phyloP scores from a whole-genome alignment of 441 rosid genomes.

The Heliophila coronopifolia region DNA sequence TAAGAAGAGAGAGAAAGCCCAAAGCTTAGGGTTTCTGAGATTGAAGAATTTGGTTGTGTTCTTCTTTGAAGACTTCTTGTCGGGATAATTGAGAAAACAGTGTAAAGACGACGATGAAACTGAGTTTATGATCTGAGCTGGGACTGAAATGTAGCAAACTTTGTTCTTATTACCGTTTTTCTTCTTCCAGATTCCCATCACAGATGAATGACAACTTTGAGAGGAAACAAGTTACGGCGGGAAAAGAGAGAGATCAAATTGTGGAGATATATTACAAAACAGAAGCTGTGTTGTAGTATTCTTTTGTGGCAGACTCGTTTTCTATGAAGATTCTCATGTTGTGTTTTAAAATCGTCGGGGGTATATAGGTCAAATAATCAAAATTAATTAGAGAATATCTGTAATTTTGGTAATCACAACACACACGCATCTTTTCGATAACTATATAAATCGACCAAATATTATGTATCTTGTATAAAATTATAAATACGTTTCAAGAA shows the following conservation, averaged over 20 bases:
- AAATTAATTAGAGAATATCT: slow-evolving; percentile 12
- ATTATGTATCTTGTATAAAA: too few relatives aligned
- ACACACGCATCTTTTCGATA: slow-evolving; percentile 5
- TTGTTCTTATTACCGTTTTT: slow-evolving; percentile 32
- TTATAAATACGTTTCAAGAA: too few relatives aligned
- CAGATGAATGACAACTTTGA: neutral
- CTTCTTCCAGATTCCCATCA: slow-evolving; percentile 55
- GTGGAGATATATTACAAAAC: slow-evolving; percentile 5
- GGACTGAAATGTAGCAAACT: slow-evolving; percentile 56
- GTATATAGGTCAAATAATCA: slow-evolving; percentile 7
- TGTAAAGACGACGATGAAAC: slow-evolving; percentile 56
- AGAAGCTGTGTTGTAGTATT: neutral
- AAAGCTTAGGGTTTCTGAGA: slow-evolving; percentile 37
- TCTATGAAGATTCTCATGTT: slow-evolving; percentile 17
- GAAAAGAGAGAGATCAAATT: slow-evolving; percentile 14
- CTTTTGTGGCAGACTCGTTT: neutral
- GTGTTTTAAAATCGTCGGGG: neutral
- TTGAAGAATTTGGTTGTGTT: slow-evolving; percentile 19
- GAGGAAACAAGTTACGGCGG: slow-evolving; percentile 34
- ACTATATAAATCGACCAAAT: slow-evolving; percentile 6
- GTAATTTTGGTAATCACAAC: slow-evolving; percentile 6
- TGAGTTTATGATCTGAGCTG: slow-evolving; percentile 58
- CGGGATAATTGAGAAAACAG: slow-evolving; percentile 40
- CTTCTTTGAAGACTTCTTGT: slow-evolving; percentile 32
- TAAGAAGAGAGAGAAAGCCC: slow-evolving; percentile 50